These are phyloP conservation scores for Myxozyma kluyveri DNA, from an alignment of 805 yeast species.

Conservation along the genomic window DNA sequence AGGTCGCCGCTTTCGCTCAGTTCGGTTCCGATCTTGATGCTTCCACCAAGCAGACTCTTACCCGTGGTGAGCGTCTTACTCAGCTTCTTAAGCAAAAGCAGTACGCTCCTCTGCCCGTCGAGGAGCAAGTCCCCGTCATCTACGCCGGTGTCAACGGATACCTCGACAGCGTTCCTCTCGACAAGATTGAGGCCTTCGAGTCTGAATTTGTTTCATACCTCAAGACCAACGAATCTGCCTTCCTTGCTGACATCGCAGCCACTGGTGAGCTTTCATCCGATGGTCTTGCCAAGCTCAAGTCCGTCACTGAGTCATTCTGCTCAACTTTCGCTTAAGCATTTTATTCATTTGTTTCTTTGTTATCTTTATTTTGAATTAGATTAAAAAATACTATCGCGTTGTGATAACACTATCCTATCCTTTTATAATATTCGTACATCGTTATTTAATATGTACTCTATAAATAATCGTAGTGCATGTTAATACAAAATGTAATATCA, in stretches of 20 bases:
- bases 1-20: slow-evolving; percentile 99
- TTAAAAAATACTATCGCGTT: too few species aligned
- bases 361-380: too few species aligned
- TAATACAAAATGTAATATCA: too few species aligned
- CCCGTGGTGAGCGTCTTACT: slow-evolving; percentile 99
- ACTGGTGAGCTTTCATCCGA: slow-evolving; percentile 91
- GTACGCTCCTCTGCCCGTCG: slow-evolving; percentile 94
- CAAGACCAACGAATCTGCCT: slow-evolving; percentile 81
- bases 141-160: slow-evolving; percentile 99
- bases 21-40: slow-evolving; percentile 99
- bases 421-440: too few species aligned
- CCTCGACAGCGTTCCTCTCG: slow-evolving; percentile 83
- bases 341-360: too few species aligned
- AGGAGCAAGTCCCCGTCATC: slow-evolving; percentile 98
- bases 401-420: too few species aligned
- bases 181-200: slow-evolving; percentile 89
- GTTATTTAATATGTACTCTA: too few species aligned
- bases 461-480: too few species aligned
- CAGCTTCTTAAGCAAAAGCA: slow-evolving; percentile 98
- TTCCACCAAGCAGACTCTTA: slow-evolving; percentile 97
- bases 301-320: slow-evolving; percentile 88
- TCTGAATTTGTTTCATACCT: slow-evolving; percentile 86
- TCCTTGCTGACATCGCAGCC: slow-evolving; percentile 78
- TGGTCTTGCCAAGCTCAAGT: slow-evolving; percentile 77
- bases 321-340: slow-evolving; percentile 60